Conservation (phyloP, 768 basidiomycete genomes). For the Lanmaoa rubissima region DNA sequence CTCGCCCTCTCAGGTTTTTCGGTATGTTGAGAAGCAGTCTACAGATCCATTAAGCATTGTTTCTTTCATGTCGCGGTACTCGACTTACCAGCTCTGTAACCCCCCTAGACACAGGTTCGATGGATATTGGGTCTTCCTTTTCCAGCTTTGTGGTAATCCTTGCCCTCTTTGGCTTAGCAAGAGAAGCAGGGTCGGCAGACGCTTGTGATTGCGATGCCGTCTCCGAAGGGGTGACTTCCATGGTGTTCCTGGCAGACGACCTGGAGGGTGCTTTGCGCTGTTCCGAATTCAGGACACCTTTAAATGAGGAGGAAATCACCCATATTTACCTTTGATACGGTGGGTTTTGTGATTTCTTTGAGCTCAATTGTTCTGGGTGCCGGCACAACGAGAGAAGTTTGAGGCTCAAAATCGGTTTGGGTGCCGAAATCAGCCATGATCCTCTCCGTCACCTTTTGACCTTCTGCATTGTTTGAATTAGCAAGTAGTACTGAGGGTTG, state of each 20-base stretch:
- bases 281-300: slow-evolving; percentile 6
- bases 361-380: slow-evolving; percentile 16
- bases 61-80: not conserved
- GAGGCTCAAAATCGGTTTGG: slow-evolving; percentile 29
- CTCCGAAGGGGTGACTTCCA: slow-evolving; percentile 14
- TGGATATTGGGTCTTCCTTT: slow-evolving; percentile 18
- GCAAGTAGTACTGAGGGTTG: not conserved
- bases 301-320: not conserved
- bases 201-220: slow-evolving; percentile 12
- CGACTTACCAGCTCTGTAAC: slow-evolving; percentile 19
- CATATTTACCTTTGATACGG: slow-evolving; percentile 20
- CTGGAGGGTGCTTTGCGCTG: slow-evolving; percentile 33
- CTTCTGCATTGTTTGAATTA: not conserved
- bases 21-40: slow-evolving; percentile 13
- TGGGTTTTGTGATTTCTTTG: slow-evolving; percentile 21
- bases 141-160: slow-evolving; percentile 30
- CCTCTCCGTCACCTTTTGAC: slow-evolving; percentile 9
- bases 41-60: not conserved
- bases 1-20: slow-evolving; percentile 14
- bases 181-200: slow-evolving; percentile 20
- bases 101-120: slow-evolving; percentile 4
- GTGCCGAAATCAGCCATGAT: slow-evolving; percentile 22
- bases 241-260: slow-evolving; percentile 14
- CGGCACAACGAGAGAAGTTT: not conserved
- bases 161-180: slow-evolving; percentile 31